phyloP scores from a whole-genome alignment of 2,329 filamentous ascomycete species.

The Cladosporium sp. region DNA sequence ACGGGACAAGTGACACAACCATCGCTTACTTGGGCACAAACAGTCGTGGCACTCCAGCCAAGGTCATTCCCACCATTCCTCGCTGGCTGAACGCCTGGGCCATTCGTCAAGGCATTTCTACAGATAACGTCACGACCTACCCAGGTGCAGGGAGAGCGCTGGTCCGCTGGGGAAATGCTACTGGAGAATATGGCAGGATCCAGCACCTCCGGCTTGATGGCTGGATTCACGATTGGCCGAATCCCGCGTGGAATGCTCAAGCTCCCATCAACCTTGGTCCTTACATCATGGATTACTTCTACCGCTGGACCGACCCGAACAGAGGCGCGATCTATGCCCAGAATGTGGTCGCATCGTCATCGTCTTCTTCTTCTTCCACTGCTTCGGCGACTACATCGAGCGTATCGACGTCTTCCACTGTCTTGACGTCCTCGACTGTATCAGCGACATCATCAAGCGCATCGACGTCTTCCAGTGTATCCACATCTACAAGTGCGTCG shows the following conservation, averaged over 20 bases:
- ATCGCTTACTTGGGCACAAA: conserved; percentile 37
- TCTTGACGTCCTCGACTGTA: not conserved
- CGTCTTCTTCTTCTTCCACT: not conserved
- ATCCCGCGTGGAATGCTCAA: conserved; percentile 15
- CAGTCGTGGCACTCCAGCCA: not conserved
- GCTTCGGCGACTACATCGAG: not conserved
- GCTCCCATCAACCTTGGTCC: conserved; percentile 24
- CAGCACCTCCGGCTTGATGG: conserved; percentile 35
- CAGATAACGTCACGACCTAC: conserved; percentile 26
- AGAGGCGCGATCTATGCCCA: conserved; percentile 9
- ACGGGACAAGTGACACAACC: conserved; percentile 37
- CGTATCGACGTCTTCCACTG: not conserved
- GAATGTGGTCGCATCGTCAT: not conserved
- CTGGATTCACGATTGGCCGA: conserved; percentile 34
- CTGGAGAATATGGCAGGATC: conserved; percentile 31
- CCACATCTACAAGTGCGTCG: not conserved
- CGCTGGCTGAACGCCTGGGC: conserved; percentile 35
- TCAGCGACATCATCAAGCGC: not conserved
- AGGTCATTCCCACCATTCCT: conserved; percentile 18
- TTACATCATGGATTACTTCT: conserved; percentile 28
- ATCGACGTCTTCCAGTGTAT: not conserved
- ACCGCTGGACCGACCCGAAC: conserved; percentile 21
- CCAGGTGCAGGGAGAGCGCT: conserved; percentile 19
- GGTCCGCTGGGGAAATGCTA: conserved; percentile 22
- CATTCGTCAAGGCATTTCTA: conserved; percentile 28